Percentiles rank a stretch among this genome's conserved stretches.
Evolutionary conservation across 345 rosid species (phyloP).

Genomic region (Eucalyptus camaldulensis): DNA sequence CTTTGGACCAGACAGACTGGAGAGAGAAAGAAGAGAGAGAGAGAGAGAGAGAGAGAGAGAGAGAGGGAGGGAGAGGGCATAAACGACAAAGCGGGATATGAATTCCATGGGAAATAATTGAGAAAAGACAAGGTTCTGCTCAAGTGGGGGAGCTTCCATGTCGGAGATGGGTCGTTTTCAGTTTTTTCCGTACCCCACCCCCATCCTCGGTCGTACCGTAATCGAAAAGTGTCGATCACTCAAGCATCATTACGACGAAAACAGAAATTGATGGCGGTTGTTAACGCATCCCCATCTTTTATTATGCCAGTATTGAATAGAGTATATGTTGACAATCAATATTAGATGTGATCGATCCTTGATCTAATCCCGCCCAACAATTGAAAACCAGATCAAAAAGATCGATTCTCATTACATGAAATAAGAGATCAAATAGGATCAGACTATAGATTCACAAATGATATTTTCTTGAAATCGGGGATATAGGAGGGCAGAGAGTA

Average conservation of each 20-base stretch:
- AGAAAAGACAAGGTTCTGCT: not conserved
- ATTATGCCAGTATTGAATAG: not conserved
- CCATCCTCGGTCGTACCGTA: not conserved
- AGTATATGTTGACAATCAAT: not conserved
- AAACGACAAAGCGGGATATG: not conserved
- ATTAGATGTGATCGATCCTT: rapidly evolving
- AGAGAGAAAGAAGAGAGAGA: not conserved
- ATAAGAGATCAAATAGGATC: no score
- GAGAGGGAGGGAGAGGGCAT: not conserved
- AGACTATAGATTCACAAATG: not conserved
- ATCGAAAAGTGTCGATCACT: not conserved
- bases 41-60: no score
- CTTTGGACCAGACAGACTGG: not conserved
- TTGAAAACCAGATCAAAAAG: rapidly evolving
- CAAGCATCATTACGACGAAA: not conserved
- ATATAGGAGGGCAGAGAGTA: not conserved
- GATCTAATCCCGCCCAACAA: rapidly evolving
- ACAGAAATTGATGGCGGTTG: not conserved
- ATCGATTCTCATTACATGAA: no score
- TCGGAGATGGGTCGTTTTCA: not conserved
- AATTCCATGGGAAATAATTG: not conserved
- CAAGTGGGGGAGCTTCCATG: not conserved
- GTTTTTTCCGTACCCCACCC: not conserved
- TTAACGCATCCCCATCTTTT: not conserved
- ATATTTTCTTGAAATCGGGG: no score